Evolutionary conservation across 2,329 filamentous ascomycete species (phyloP).

Genomic region (Setomelanomma holmii): DNA sequence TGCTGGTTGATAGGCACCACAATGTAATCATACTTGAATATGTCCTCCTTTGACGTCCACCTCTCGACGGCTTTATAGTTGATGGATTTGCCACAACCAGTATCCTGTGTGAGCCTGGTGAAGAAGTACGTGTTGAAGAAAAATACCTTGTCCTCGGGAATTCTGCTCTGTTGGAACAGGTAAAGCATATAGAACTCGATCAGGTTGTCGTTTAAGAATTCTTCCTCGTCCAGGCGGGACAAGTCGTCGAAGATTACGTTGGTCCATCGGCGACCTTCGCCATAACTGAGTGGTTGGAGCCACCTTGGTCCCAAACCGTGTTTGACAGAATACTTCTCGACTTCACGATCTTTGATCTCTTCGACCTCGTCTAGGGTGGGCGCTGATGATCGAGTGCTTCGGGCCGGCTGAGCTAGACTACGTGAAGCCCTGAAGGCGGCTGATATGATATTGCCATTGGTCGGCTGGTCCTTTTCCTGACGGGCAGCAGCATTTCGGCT

Average conservation of each 20-base stretch:
- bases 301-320: slow-evolving; percentile 38
- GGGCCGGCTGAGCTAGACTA: neutral
- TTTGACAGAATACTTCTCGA: slow-evolving; percentile 27
- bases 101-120: slow-evolving; percentile 70
- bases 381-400: slow-evolving; percentile 5
- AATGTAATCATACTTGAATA: slow-evolving; percentile 87
- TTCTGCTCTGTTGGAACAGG: slow-evolving; percentile 44
- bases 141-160: slow-evolving; percentile 70
- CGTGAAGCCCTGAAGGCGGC: too few relatives aligned
- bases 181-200: slow-evolving; percentile 83
- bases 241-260: slow-evolving; percentile 77
- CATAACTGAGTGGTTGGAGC: slow-evolving; percentile 66
- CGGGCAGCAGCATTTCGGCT: neutral
- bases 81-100: slow-evolving; percentile 62
- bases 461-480: neutral
- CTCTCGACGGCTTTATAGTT: slow-evolving; percentile 85
- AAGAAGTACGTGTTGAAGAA: slow-evolving; percentile 96
- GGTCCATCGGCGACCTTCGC: slow-evolving; percentile 66
- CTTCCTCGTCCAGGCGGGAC: slow-evolving; percentile 76
- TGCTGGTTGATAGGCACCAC: slow-evolving; percentile 90
- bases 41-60: slow-evolving; percentile 86
- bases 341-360: neutral
- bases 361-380: neutral
- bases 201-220: slow-evolving; percentile 92
- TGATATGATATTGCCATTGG: neutral